Percentiles rank a stretch among this genome's conserved stretches.
phyloP scores from a whole-genome alignment of 345 rosid species.

The Pistacia atlantica region DNA sequence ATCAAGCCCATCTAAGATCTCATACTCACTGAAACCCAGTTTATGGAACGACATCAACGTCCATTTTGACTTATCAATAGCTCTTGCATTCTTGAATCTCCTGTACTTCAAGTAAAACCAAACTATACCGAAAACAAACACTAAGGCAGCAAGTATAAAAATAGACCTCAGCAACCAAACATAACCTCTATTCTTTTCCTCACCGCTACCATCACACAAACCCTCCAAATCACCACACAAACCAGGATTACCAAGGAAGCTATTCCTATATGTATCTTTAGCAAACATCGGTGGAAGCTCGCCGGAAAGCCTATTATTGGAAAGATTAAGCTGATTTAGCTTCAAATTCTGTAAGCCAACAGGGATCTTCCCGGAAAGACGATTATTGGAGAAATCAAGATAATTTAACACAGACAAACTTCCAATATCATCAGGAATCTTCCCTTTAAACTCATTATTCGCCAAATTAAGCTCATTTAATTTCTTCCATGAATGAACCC shows the following conservation, averaged over 20 bases:
- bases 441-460: slow-evolving; percentile 56
- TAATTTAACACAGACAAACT: slow-evolving; percentile 76
- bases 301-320: slow-evolving; percentile 73
- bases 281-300: slow-evolving; percentile 67
- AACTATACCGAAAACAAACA: slow-evolving; percentile 63
- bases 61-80: slow-evolving; percentile 85
- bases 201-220: slow-evolving; percentile 52
- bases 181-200: slow-evolving; percentile 57
- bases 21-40: slow-evolving; percentile 84
- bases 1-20: slow-evolving; percentile 81
- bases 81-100: slow-evolving; percentile 64
- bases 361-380: slow-evolving; percentile 69
- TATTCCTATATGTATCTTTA: slow-evolving; percentile 57
- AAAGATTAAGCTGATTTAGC: slow-evolving; percentile 86
- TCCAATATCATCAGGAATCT: slow-evolving; percentile 69
- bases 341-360: slow-evolving; percentile 73
- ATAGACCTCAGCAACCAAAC: slow-evolving; percentile 75
- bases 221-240: slow-evolving; percentile 75
- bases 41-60: slow-evolving; percentile 96
- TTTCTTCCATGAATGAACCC: slow-evolving; percentile 70
- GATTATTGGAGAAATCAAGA: slow-evolving; percentile 82
- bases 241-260: slow-evolving; percentile 83
- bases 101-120: slow-evolving; percentile 87
- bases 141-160: slow-evolving; percentile 66
- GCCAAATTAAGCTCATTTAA: slow-evolving; percentile 83